Conservation (phyloP, 2,329 filamentous ascomycete genomes). For the Colletotrichum lindemuthianum region DNA sequence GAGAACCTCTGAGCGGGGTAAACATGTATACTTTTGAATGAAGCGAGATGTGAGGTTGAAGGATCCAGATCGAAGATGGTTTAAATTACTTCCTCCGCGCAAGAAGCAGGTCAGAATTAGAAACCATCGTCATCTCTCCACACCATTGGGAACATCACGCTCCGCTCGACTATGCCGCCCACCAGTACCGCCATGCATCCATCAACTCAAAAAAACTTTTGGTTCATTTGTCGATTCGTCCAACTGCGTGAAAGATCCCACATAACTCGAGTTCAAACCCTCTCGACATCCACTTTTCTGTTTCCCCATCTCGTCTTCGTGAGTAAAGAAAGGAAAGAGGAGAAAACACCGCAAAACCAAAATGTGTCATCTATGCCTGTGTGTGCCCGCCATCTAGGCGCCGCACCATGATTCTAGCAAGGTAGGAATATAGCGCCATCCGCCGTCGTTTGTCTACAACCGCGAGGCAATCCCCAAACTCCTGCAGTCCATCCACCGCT, state of each 20-base stretch:
- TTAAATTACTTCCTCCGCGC: too few relatives aligned
- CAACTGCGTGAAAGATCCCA: constrained; percentile 17
- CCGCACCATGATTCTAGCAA: constrained; percentile 27
- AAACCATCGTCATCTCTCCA: too few relatives aligned
- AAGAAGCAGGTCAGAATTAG: too few relatives aligned
- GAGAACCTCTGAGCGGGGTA: too few relatives aligned
- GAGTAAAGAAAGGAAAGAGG: neutral
- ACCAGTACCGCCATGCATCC: neutral
- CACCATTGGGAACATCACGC: too few relatives aligned
- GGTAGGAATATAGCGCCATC: constrained; percentile 15
- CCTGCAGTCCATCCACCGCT: constrained; percentile 2
- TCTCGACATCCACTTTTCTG: constrained; percentile 6
- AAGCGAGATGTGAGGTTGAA: too few relatives aligned
- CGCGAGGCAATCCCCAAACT: constrained; percentile 1
- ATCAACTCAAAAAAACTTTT: constrained; percentile 12
- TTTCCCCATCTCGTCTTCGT: neutral
- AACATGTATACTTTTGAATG: too few relatives aligned
- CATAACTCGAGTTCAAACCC: neutral
- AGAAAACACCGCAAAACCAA: neutral
- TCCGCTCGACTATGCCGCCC: too few relatives aligned
- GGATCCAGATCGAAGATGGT: too few relatives aligned
- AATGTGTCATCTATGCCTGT: constrained; percentile 31
- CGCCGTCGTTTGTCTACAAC: neutral
- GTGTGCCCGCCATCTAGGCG: constrained; percentile 30
- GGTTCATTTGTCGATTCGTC: constrained; percentile 30